These are phyloP conservation scores for Mortierella sp. DNA, from an alignment of 371 early-diverging fungal species.

Conservation along the genomic window DNA sequence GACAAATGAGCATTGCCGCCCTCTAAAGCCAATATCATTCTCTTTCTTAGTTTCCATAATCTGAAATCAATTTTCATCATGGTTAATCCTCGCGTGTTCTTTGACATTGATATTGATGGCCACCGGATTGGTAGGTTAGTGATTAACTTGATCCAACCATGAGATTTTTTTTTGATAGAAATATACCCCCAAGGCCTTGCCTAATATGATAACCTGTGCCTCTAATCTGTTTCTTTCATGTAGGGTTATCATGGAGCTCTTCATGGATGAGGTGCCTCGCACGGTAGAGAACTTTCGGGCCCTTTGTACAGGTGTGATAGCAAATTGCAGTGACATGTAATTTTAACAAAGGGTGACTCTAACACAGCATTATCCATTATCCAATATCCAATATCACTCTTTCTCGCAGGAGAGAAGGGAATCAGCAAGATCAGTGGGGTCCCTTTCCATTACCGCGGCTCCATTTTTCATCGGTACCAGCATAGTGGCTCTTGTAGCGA, in stretches of 20 bases:
- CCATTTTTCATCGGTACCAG: conserved; percentile 71
- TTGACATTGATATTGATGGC: conserved; percentile 78
- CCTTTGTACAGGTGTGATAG: conserved; percentile 73
- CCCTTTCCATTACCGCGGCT: conserved; percentile 75
- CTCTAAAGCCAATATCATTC: no score
- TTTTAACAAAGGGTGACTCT: no score
- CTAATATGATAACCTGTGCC: no score
- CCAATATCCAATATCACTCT: background rate
- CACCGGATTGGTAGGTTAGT: conserved; percentile 48
- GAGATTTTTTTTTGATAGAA: no score
- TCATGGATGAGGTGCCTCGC: conserved; percentile 92
- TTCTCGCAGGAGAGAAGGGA: conserved; percentile 73
- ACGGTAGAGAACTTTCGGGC: conserved; percentile 99
- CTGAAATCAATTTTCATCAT: conserved; percentile 18
- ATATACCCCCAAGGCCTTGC: no score
- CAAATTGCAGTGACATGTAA: background rate
- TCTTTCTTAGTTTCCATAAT: background rate
- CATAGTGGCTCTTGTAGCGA: background rate
- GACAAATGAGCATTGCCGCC: no score
- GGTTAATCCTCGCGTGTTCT: conserved; percentile 75
- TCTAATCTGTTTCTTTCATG: background rate
- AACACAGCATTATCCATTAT: background rate
- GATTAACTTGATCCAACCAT: no score
- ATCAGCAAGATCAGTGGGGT: conserved; percentile 76
- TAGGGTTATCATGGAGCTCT: conserved; percentile 94